These are phyloP conservation scores for Aspergillus novoparasiticus DNA, from an alignment of 2,329 filamentous ascomycete genomes.

Conservation along the genomic window DNA sequence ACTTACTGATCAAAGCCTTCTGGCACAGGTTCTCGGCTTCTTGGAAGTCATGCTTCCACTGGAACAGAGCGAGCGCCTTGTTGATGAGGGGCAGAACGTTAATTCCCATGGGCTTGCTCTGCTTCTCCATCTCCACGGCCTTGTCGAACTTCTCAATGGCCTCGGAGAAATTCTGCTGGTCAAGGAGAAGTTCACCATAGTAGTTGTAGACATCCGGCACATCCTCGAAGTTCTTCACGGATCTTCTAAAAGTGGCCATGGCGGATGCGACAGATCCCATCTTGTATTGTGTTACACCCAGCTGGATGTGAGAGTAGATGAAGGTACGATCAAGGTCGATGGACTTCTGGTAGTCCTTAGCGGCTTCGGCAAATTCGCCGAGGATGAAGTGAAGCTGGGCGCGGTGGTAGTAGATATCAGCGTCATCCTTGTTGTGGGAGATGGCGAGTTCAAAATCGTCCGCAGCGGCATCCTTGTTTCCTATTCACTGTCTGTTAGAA, in stretches of 20 bases:
- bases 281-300: slow-evolving; percentile 99
- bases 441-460: slow-evolving; percentile 86
- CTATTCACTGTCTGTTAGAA: slow-evolving; percentile 48
- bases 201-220: slow-evolving; percentile 99
- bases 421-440: slow-evolving; percentile 81
- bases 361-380: slow-evolving; percentile 86
- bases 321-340: slow-evolving; percentile 95
- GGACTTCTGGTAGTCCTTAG: slow-evolving; percentile 98
- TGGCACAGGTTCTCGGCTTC: slow-evolving; percentile 96
- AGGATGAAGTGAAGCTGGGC: slow-evolving; percentile 98
- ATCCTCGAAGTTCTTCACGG: slow-evolving; percentile 97
- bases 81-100: slow-evolving; percentile 98
- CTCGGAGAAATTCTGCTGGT: slow-evolving; percentile 93
- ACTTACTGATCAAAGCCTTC: slow-evolving; percentile 93
- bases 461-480: slow-evolving; percentile 81
- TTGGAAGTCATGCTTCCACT: slow-evolving; percentile 95
- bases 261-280: slow-evolving; percentile 97
- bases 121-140: slow-evolving; percentile 98
- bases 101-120: slow-evolving; percentile 90
- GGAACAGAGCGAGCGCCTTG: slow-evolving; percentile 95
- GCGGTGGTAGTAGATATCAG: slow-evolving; percentile 98
- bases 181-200: slow-evolving; percentile 93
- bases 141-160: slow-evolving; percentile 98
- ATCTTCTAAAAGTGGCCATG: slow-evolving; percentile 96
- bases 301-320: slow-evolving; percentile 99